Base-by-base conservation (phyloP, 208 protist species). In the Wallacemonas collosoma region DNA sequence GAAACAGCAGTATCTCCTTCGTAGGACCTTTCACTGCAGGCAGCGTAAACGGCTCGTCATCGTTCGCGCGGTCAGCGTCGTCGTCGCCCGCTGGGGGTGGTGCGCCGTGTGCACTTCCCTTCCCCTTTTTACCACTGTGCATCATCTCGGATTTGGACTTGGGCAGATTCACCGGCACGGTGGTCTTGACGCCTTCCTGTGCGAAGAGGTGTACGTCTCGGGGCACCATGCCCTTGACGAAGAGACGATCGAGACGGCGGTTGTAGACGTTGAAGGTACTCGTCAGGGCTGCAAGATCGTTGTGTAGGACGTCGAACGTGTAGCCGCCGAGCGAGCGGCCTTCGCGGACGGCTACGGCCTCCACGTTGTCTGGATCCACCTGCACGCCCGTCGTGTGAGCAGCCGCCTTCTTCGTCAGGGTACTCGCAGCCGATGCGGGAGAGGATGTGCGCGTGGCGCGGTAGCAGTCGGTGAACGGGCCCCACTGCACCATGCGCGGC, bases 1-100 rank as follows among this genome's bases (percentile, higher is more conserved):
- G 60, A 61, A 75, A 75, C n/a, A 75, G 51, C 5, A 35, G 51
- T 15, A 75, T 65, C 17, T 65, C 56, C 47, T 50, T 72, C 8
- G 54, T 53, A 11, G 51, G 51, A 6, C 67, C 67, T n/a, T 62
- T 72, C 7, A 62, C 9, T 7, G 39, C 36, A 4, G 67, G 53
- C 3, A 53, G 67, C 15, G 17, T 14, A 38, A 50, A 72, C 53
- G 67, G 67, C 7, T 3, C 54, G 35, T 72, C 53, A 9, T n/a
- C 53, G 8, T 60, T 53, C 53, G 26, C 44, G 66, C 58, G 15
- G 4, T 12, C 39, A 15, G 11, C 48, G 48, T 53, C 48, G 11
- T 53, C 48, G 48, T 53, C 48, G 11, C 48, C 48, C 48, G 48
- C 15, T 53, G 48, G 48, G 11, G 48, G 48, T n/a, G 48, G 48